Base-by-base conservation (phyloP, 768 basidiomycete genomes). In the Serendipita sp. region DNA sequence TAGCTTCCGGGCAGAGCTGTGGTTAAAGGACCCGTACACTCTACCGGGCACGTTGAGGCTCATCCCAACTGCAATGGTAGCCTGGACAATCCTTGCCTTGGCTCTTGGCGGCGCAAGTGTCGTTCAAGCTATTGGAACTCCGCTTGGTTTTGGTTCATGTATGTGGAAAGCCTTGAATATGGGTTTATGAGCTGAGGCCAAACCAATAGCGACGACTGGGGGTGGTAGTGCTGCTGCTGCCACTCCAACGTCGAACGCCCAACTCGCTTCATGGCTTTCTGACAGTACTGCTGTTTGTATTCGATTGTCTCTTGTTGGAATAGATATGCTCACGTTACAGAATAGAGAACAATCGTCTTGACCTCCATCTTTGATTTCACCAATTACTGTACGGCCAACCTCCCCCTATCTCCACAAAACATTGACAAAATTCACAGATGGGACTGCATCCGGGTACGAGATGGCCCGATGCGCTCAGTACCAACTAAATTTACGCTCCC, bases 281-380 rank as follows among this genome's bases (percentile, higher is more conserved):
- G 64, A 64, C 38, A 64, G 64, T 28, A 64, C 64, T 24, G 64
- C 64, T 51, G 56, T 3, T 30, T 3, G 24, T 60, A 1, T 37
- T 16, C 1, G 2, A 28, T 10, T 4, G 2, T n/a, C 1, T 11
- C 35, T 2, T 16, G 10, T 24, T 60, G 28, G 24, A n/a, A 18
- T 10, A 1, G 10, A 32, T 28, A n/a, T 28, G 32, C 34, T 60
- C 48, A 24, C 16, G 7, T 53, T 1, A n/a, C 18, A 1, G 1
- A 53, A 37, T 35, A 60, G 56, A 45, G 64, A 1, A 53, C 48
- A 1, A 64, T 64, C 32, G 64, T 64, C 2, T 28, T 64, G 10
- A 64, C 46, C 28, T 53, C 45, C 10, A 64, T 41, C 1, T 64
- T 54, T 51, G 64, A 64, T 34, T 64, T 64, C 46, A 64, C 64